Evolutionary conservation across 1,284 basidiomycete genomes (phyloP), one percentile per base, ranked within the genome.

Genomic region (Sporisorium reilianum): DNA sequence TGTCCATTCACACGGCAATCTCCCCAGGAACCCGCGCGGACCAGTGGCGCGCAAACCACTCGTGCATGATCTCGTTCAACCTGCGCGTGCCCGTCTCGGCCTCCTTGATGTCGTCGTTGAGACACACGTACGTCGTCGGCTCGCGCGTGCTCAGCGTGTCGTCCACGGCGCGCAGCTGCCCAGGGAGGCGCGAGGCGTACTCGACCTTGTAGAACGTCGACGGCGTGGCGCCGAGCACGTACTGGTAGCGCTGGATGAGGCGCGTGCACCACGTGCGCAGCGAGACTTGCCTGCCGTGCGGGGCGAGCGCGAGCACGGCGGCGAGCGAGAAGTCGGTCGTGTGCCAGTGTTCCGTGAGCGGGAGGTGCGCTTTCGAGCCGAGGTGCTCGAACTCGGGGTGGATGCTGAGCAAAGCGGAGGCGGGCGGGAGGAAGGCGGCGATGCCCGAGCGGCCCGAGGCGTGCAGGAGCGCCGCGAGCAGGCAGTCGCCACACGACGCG

Each of bases 31-130:
- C 25, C 42, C 52, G 46, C 5, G 5, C 25, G 2, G 40, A 18
- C 73, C 73, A 76, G 32, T 66, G 73, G 1, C 16, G 3, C 5
- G 50, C 25, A 48, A 76, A 76, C 68, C 73, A 76, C 26, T 44
- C 25, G 26, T 58, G 53, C 63, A 76, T 62, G 38, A 76, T 76
- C 5, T 9, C 16, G 54, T 76, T 72, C 61, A 76, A 28, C 50
- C 41, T 61, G 18, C 25, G 5, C 10, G 64, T 72, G 4, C 59
- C 66, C 42, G 61, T 32, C 18, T 22, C 26, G 3, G 42, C 40
- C 53, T 76, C 74, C 32, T 69, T 74, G 26, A 77, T 64, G 26
- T 78, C 76, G 51, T 78, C 76, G 48, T 78, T 78, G 25, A 78
- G 55, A 48, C 69, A 72, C 14, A 78, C 55, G 30, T 46, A 76